These are phyloP conservation scores for Rosa hybrid DNA, from an alignment of 331 rosid species.

Conservation along the genomic window DNA sequence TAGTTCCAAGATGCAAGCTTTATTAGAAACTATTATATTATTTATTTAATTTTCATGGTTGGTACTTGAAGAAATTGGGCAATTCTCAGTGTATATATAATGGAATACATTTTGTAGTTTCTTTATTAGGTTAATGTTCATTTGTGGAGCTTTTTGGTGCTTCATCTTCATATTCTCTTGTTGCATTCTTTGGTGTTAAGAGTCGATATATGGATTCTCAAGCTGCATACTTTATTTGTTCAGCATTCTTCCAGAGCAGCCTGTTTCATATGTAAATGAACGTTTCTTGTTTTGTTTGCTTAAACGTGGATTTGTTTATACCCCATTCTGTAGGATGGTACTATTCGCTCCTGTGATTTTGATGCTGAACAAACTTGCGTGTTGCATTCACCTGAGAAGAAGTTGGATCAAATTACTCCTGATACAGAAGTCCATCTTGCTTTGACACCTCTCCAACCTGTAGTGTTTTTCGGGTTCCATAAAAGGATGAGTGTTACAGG, in stretches of 20 bases:
- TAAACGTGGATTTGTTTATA: background rate
- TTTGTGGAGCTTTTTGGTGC: background rate
- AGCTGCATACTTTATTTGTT: background rate
- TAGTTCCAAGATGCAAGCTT: background rate
- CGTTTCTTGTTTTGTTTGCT: background rate
- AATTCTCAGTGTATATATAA: background rate
- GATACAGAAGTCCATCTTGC: slow-evolving; percentile 97
- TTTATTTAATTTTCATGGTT: background rate
- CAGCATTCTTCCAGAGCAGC: background rate
- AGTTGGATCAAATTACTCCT: slow-evolving; percentile 71
- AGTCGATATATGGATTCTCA: background rate
- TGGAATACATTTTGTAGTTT: background rate
- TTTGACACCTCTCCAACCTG: slow-evolving; percentile 82
- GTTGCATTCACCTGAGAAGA: slow-evolving; percentile 94
- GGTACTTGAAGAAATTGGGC: background rate
- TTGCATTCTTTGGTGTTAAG: background rate
- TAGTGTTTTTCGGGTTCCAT: slow-evolving; percentile 93
- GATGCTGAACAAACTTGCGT: slow-evolving; percentile 96
- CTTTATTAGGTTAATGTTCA: background rate
- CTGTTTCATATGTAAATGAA: background rate
- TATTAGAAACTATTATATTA: background rate
- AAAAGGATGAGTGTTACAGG: slow-evolving; percentile 98
- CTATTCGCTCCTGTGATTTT: slow-evolving; percentile 95
- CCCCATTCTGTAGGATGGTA: slow-evolving; percentile 77
- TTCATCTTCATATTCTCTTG: background rate